A percentile compares a stretch with the other conserved stretches of the same genome.
Conservation (phyloP, 495 filamentous ascomycete genomes). For the Neurospora sp. region DNA sequence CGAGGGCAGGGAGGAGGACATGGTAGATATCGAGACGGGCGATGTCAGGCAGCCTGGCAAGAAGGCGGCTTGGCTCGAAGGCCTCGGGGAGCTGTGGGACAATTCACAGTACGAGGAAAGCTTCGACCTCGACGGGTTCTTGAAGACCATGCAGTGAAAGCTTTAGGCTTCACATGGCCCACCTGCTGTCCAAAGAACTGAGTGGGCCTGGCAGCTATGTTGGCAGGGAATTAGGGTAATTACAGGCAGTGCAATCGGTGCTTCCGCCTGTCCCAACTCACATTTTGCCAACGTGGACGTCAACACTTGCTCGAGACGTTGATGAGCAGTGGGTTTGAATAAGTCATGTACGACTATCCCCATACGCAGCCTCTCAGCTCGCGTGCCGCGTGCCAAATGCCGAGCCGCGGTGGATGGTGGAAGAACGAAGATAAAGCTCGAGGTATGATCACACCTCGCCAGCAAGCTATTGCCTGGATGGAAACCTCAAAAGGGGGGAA, state of each 20-base stretch:
- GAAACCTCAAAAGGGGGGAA: neutral
- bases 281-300: too few relatives aligned
- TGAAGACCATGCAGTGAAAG: slow-evolving; percentile 68
- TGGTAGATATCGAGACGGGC: slow-evolving; percentile 85
- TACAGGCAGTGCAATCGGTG: too few relatives aligned
- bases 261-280: too few relatives aligned
- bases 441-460: neutral
- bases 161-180: neutral
- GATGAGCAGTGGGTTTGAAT: neutral
- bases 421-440: neutral
- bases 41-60: slow-evolving; percentile 91
- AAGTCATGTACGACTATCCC: slow-evolving; percentile 1
- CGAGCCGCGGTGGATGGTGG: neutral
- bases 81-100: slow-evolving; percentile 93
- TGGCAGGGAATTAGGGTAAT: too few relatives aligned
- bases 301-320: neutral
- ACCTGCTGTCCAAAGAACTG: neutral
- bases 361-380: neutral
- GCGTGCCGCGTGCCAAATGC: neutral
- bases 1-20: slow-evolving; percentile 70
- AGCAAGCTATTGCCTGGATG: neutral
- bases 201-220: neutral
- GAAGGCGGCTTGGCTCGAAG: slow-evolving; percentile 86
- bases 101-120: slow-evolving; percentile 94
- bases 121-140: slow-evolving; percentile 86